These are phyloP conservation scores for Crithidia bombi DNA, from an alignment of 208 protist genomes.

Conservation along the genomic window DNA sequence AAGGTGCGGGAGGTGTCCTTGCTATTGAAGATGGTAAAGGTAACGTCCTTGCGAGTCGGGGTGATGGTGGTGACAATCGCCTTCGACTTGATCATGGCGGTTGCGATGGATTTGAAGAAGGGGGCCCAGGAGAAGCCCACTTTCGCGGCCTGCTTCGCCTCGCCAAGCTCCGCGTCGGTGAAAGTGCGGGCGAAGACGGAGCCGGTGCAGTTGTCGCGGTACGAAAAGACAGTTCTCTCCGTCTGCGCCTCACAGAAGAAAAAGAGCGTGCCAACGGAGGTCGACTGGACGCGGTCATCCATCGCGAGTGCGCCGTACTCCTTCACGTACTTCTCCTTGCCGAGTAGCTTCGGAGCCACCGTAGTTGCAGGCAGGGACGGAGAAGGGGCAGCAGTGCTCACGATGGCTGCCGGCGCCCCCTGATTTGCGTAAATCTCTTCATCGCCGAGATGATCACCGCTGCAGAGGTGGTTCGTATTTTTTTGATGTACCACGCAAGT, in stretches of 20 bases:
- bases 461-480: neutral
- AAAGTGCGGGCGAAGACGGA: slow-evolving; percentile 67
- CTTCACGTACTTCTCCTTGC: slow-evolving; percentile 87
- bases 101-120: slow-evolving; percentile 89
- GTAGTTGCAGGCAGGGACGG: neutral
- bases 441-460: neutral
- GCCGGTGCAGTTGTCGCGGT: slow-evolving; percentile 49
- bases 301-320: slow-evolving; percentile 80
- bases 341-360: slow-evolving; percentile 41
- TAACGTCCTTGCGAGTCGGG: slow-evolving; percentile 38
- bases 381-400: neutral
- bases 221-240: slow-evolving; percentile 70
- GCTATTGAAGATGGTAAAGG: slow-evolving; percentile 67
- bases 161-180: slow-evolving; percentile 66
- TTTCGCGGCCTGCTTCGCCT: slow-evolving; percentile 55
- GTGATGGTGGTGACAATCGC: slow-evolving; percentile 42
- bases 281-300: slow-evolving; percentile 48
- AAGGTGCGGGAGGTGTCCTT: slow-evolving; percentile 65
- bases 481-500: neutral
- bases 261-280: slow-evolving; percentile 50
- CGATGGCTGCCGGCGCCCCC: neutral
- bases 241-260: slow-evolving; percentile 66
- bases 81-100: slow-evolving; percentile 74
- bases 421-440: neutral
- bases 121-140: slow-evolving; percentile 71